Conservation (phyloP, 768 basidiomycete species). For the Suillus discolor region DNA sequence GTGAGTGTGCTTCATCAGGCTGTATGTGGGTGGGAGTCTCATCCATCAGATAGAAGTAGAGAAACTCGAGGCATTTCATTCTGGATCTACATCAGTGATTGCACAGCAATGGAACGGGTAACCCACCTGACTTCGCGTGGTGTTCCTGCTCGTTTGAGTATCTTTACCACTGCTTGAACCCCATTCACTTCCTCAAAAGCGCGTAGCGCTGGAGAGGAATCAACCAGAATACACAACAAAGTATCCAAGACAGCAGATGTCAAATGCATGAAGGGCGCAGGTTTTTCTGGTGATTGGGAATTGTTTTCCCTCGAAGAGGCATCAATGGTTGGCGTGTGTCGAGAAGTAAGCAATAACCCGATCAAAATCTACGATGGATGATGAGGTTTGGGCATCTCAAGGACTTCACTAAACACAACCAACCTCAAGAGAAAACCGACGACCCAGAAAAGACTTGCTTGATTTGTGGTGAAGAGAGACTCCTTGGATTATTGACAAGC, state of each 20-base stretch:
- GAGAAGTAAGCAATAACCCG: slow-evolving; percentile 68
- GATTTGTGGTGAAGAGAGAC: slow-evolving; percentile 65
- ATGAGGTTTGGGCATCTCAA: slow-evolving; percentile 10
- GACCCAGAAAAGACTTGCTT: slow-evolving; percentile 72
- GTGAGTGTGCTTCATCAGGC: slow-evolving; percentile 28
- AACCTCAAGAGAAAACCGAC: slow-evolving; percentile 71
- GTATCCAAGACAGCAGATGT: slow-evolving; percentile 82
- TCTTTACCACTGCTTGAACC: slow-evolving; percentile 81
- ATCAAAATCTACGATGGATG: slow-evolving; percentile 59
- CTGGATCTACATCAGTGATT: slow-evolving; percentile 40
- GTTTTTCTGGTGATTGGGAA: slow-evolving; percentile 25
- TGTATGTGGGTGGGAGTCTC: slow-evolving; percentile 48
- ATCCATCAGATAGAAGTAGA: slow-evolving; percentile 93
- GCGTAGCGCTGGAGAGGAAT: slow-evolving; percentile 73
- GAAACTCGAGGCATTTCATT: slow-evolving; percentile 95
- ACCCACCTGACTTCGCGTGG: slow-evolving; percentile 85
- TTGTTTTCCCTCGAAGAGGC: slow-evolving; percentile 7
- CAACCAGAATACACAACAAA: slow-evolving; percentile 86
- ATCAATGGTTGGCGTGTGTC: slow-evolving; percentile 52
- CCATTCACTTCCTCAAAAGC: slow-evolving; percentile 79
- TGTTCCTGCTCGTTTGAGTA: slow-evolving; percentile 83
- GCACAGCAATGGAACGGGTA: slow-evolving; percentile 49
- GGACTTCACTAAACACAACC: slow-evolving; percentile 15
- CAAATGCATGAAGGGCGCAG: slow-evolving; percentile 42
- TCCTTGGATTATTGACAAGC: slow-evolving; percentile 78